Evolutionary conservation across 2,329 filamentous ascomycete genomes (phyloP).

Genomic region (Hymenoscyphus repandus): DNA sequence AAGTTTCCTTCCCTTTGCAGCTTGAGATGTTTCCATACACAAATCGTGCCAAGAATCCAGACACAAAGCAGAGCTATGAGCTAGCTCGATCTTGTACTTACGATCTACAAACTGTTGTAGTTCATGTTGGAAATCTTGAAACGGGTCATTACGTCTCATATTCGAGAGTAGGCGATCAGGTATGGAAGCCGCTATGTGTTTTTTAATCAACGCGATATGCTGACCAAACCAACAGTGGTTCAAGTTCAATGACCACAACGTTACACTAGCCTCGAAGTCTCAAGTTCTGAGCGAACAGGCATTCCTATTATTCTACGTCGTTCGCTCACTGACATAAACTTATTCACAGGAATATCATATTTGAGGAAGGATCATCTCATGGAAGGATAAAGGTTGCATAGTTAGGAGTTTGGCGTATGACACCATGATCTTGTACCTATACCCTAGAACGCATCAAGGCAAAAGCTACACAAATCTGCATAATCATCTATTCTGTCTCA

Average conservation of each 20-base stretch:
- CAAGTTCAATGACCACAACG: slow-evolving; percentile 90
- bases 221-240: slow-evolving; percentile 61
- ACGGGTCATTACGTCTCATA: slow-evolving; percentile 89
- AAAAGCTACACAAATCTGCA: not conserved
- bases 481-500: not conserved
- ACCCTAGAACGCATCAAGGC: not conserved
- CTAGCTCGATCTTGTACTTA: slow-evolving; percentile 68
- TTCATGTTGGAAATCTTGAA: slow-evolving; percentile 89
- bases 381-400: not conserved
- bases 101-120: slow-evolving; percentile 82
- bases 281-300: slow-evolving; percentile 83
- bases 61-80: slow-evolving; percentile 47
- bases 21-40: slow-evolving; percentile 92
- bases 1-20: slow-evolving; percentile 77
- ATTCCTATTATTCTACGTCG: slow-evolving; percentile 85
- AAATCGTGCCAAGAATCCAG: slow-evolving; percentile 52
- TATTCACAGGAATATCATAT: not conserved
- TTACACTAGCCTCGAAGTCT: slow-evolving; percentile 75
- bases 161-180: slow-evolving; percentile 66
- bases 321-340: slow-evolving; percentile 41
- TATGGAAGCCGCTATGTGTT: too few relatives aligned
- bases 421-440: slow-evolving; percentile 3
- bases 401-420: slow-evolving; percentile 6
- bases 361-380: not conserved
- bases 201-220: too few relatives aligned